Percentiles rank a stretch among this genome's conserved stretches.
phyloP scores from a whole-genome alignment of 148 eudicot genomes.

The Persicaria tinctoria region DNA sequence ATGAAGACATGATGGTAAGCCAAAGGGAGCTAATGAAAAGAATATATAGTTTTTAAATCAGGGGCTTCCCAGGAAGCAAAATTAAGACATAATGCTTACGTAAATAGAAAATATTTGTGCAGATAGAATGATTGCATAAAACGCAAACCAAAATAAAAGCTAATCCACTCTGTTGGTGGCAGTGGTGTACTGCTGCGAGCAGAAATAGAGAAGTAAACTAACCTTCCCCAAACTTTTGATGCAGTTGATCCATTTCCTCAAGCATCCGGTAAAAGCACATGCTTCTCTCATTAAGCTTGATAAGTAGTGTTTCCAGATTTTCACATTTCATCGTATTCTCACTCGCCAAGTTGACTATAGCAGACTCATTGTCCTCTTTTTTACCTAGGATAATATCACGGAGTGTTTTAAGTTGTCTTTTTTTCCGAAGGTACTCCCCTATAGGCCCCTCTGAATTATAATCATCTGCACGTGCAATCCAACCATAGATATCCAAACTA shows the following conservation, averaged over 20 bases:
- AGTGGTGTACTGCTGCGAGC: not conserved
- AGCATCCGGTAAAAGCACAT: conserved; percentile 44
- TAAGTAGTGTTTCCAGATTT: conserved; percentile 41
- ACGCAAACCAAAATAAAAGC: not conserved
- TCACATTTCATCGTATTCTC: conserved; percentile 43
- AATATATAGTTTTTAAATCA: not conserved
- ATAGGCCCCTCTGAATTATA: conserved; percentile 39
- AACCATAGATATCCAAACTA: conserved; percentile 51
- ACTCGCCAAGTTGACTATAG: conserved; percentile 35
- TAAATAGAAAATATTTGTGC: not conserved
- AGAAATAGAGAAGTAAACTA: not conserved
- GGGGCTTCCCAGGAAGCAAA: not conserved
- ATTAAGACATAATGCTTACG: not conserved
- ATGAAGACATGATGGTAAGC: no score
- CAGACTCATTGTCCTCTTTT: conserved; percentile 19
- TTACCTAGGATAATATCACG: conserved; percentile 38
- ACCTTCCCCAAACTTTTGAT: conserved; percentile 55
- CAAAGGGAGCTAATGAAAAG: no score
- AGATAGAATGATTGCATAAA: not conserved
- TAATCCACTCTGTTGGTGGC: not conserved
- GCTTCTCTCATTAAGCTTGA: conserved; percentile 41
- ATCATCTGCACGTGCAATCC: conserved; percentile 78
- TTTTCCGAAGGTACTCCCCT: conserved; percentile 55
- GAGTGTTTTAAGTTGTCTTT: conserved; percentile 48
- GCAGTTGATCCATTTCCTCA: conserved; percentile 50